phyloP scores from a whole-genome alignment of 805 yeast genomes.

The Yarrowia deformans region DNA sequence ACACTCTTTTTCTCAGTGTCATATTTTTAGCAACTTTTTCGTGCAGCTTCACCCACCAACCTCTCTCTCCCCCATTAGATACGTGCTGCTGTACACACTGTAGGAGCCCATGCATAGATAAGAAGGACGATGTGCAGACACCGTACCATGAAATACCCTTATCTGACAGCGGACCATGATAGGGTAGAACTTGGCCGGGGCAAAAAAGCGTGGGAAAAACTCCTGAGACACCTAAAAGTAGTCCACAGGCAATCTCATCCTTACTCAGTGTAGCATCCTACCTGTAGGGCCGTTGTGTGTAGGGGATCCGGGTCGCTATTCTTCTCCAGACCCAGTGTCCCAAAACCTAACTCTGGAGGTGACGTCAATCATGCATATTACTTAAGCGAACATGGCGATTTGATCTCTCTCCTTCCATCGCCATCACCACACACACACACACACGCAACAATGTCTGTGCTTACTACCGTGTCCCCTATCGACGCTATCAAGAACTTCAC shows the following conservation, averaged over 20 bases:
- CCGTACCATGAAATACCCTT: neutral
- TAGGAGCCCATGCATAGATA: conserved; percentile 28
- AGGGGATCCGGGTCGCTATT: too few relatives aligned
- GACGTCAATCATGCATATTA: conserved; percentile 15
- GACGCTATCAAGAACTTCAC: conserved; percentile 46
- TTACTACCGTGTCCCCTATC: conserved; percentile 49
- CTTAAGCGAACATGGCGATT: conserved; percentile 24
- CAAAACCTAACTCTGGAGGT: neutral
- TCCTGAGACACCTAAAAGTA: too few relatives aligned
- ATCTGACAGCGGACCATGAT: neutral
- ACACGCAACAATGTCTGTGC: conserved; percentile 26
- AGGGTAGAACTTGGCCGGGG: neutral
- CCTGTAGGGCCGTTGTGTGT: too few relatives aligned
- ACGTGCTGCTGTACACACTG: conserved; percentile 5
- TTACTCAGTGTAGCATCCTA: too few relatives aligned
- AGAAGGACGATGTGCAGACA: conserved; percentile 3
- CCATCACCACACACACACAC: neutral
- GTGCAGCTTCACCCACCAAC: neutral
- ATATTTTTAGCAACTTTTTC: conserved; percentile 1
- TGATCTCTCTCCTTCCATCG: conserved; percentile 8
- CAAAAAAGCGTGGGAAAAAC: too few relatives aligned
- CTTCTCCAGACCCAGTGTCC: neutral
- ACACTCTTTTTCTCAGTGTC: neutral
- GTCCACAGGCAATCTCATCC: too few relatives aligned
- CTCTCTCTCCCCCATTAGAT: neutral